These are phyloP conservation scores for Colletotrichum sp. DNA, from an alignment of 2,329 filamentous ascomycete genomes.

Conservation along the genomic window DNA sequence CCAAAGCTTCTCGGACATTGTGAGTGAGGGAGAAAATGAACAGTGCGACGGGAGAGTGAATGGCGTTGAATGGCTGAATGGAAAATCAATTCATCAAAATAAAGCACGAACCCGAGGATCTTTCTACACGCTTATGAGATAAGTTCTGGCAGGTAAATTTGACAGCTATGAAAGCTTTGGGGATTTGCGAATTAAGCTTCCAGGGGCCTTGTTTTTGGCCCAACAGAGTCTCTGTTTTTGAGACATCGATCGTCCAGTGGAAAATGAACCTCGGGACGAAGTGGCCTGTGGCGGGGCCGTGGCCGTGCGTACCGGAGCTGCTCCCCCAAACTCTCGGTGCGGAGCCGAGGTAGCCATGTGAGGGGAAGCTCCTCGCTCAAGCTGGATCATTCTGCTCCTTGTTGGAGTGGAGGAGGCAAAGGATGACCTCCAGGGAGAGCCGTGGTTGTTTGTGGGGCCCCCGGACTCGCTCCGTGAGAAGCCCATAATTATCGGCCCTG, in stretches of 20 bases:
- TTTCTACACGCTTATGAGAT: neutral
- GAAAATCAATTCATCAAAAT: neutral
- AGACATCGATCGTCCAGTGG: neutral
- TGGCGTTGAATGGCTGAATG: neutral
- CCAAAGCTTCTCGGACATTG: constrained; percentile 8
- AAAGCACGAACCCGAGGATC: neutral
- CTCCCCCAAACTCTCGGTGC: neutral
- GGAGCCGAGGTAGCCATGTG: constrained; percentile 19
- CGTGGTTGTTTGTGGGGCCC: neutral
- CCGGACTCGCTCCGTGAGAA: neutral
- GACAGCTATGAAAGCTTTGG: neutral
- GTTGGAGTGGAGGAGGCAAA: neutral
- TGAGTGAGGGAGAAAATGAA: neutral
- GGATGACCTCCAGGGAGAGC: neutral
- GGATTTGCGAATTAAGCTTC: neutral
- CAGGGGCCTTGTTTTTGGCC: neutral
- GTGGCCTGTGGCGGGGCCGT: neutral
- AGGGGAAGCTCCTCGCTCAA: neutral
- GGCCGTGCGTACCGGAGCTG: constrained; percentile 11
- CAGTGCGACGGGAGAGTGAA: neutral
- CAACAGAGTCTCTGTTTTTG: neutral
- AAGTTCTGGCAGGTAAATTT: neutral
- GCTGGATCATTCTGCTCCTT: neutral
- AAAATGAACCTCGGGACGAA: constrained; percentile 19
- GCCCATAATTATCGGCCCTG: constrained; percentile 2